Base-by-base conservation (phyloP, 176 grass and related monocot species). In the Carex cristatella region DNA sequence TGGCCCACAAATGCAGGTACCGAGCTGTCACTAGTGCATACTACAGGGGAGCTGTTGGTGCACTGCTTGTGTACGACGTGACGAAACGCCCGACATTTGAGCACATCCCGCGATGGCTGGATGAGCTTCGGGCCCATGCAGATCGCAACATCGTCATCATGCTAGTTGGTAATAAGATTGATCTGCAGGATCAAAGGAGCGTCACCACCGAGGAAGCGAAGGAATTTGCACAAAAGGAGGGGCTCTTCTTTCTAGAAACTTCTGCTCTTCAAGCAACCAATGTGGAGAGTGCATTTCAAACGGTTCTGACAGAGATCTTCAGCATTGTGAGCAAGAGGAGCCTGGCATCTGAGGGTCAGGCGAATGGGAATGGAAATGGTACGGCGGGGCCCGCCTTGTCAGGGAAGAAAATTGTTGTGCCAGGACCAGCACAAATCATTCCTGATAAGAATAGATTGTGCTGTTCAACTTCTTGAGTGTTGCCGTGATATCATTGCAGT, bases 131-230 rank as follows among this genome's bases (percentile, higher is more conserved):
- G 14, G 84, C 87, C 72, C 90, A 94, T 40, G 92, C 92, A 33
- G 90, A 94, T 72, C 89, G 89, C 78, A 94, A 92, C 88, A 94
- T 92, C 38, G 81, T 94, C 15, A 94, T 94, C 79, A 94, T 94
- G 93, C 86, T 94, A 15, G 86, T 92, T 33, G 93, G 93, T 35
- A 94, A 94, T 88, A 94, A 92, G 69, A 92, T 84, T 10, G 93
- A 94, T 40, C 86, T 94, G 5, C 73, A 90, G 88, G 90, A 94
- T 56, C 86, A 92, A 71, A 82, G 90, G 38, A 84, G 84, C 0
- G 86, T 94, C 56, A 88, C 83, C 69, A 90, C 86, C 0, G 92
- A 94, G 59, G 88, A 91, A 54, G 92, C 92, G 42, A 88, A 79
- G 55, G 93, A 94, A 84, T 94, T 94, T 75, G 88, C 93, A 11